Evolutionary conservation across 441 rosid species (phyloP).

Genomic region (Populus tomentosa): DNA sequence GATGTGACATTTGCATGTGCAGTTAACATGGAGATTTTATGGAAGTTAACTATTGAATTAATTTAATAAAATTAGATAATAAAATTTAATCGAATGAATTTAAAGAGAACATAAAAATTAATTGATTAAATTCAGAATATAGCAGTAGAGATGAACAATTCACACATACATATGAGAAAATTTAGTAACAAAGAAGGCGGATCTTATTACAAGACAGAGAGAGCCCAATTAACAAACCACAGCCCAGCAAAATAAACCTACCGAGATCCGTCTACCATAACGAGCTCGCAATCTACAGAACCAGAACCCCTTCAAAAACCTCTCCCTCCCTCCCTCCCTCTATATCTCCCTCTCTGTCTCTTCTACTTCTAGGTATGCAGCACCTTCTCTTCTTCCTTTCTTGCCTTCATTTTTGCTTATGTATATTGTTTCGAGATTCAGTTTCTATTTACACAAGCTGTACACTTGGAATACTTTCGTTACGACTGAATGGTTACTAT

Average conservation of each 20-base stretch:
- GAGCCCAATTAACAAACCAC: not conserved
- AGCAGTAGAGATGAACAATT: too few relatives aligned
- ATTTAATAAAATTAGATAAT: too few relatives aligned
- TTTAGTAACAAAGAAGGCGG: too few relatives aligned
- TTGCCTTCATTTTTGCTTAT: not conserved
- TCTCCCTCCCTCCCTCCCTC: not conserved
- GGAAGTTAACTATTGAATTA: too few relatives aligned
- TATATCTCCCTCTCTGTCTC: not conserved
- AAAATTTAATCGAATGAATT: too few relatives aligned
- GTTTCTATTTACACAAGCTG: not conserved
- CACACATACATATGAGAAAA: too few relatives aligned
- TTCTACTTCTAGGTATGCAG: not conserved
- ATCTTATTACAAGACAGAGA: not conserved
- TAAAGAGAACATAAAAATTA: too few relatives aligned
- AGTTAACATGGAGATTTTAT: too few relatives aligned
- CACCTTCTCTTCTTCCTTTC: not conserved
- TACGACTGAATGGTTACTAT: not conserved
- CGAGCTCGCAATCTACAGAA: not conserved
- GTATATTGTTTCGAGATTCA: not conserved
- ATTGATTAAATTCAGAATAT: too few relatives aligned
- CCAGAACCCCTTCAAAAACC: not conserved
- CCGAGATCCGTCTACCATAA: not conserved
- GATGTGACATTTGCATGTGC: too few relatives aligned
- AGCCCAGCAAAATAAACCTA: not conserved
- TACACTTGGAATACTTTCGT: not conserved